Percentiles rank a stretch among this genome's conserved stretches.
Conservation (phyloP, 345 rosid genomes). For the Garcia nutans region DNA sequence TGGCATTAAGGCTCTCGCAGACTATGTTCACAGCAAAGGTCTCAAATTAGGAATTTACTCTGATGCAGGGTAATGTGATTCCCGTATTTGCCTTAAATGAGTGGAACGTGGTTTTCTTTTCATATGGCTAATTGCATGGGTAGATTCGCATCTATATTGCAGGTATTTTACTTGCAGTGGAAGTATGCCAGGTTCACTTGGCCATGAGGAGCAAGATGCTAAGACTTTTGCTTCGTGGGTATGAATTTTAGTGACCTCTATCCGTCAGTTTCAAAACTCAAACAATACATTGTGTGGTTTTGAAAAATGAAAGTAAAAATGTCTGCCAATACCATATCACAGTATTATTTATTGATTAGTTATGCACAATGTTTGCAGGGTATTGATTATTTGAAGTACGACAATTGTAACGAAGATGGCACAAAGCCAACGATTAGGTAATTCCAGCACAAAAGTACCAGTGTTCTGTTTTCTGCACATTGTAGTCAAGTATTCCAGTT, state of each 20-base stretch:
- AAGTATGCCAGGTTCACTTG: constrained; percentile 91
- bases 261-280: neutral
- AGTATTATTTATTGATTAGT: neutral
- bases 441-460: neutral
- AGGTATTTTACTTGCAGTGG: constrained; percentile 83
- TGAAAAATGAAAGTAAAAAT: neutral
- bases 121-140: too few relatives aligned
- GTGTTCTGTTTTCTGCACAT: neutral
- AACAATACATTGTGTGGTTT: neutral
- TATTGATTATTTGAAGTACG: constrained; percentile 30
- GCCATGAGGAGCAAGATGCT: constrained; percentile 87
- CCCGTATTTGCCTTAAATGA: neutral
- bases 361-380: constrained; percentile 16
- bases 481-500: neutral
- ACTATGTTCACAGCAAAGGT: constrained; percentile 28
- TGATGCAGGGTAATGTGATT: constrained; percentile 25
- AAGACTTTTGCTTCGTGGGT: constrained; percentile 91
- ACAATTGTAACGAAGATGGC: constrained; percentile 20
- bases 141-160: constrained; percentile 15
- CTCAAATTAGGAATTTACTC: constrained; percentile 30
- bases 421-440: constrained; percentile 24
- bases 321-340: neutral
- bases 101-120: neutral
- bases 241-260: neutral
- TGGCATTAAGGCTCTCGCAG: constrained; percentile 26